Base-by-base conservation (phyloP, 164 flowering plant species). In the Platanus orientalis region DNA sequence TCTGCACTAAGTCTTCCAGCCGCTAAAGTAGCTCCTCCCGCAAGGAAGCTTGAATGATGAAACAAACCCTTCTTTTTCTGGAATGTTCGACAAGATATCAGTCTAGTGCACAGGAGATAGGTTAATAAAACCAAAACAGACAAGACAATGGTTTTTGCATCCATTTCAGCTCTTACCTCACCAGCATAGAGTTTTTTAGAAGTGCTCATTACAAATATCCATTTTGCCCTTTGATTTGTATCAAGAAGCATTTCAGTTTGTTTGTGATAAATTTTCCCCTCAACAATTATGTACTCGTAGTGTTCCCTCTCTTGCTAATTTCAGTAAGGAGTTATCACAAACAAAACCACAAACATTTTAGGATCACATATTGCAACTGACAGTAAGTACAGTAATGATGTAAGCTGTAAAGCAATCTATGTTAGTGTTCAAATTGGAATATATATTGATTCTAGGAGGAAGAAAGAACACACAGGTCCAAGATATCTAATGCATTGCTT, bases 41-140 rank as follows among this genome's bases (percentile, higher is more conserved):
- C 97, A 51, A 90, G 81, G 71, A 90, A 93, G 83, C 94, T 87
- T 7, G 97, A 93, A 74, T 90, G 98, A 68, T 94, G 97, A 75
- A 94, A 94, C 32, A n/a, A 13, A 54, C 98, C 97, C 58, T 87
- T 93, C 84, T 81, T 84, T 72, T 93, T 93, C 98, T 90, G 79
- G 44, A 44, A 24, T 34, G 30, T 53, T 5, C 20, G 4, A 32
- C 54, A 39, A 25, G 51, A 16, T 36, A 47, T 55, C 29, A 54
- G 40, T 49, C 10, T 1, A n/a, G 16, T 40, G 40, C n/a, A 56
- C 1, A 34, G 19, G 20, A 44, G 28, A 20, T 25, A 6, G 9
- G 14, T 11, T 52, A 20, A 26, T 24, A 30, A 34, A 20, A 9
- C 10, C n/a, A 21, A 36, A 36, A 36, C 25, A 60, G 40, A 36